A percentile compares a stretch with the other conserved stretches of the same genome.
phyloP scores from a whole-genome alignment of 768 basidiomycete genomes.

The Boletellus ananiceps region DNA sequence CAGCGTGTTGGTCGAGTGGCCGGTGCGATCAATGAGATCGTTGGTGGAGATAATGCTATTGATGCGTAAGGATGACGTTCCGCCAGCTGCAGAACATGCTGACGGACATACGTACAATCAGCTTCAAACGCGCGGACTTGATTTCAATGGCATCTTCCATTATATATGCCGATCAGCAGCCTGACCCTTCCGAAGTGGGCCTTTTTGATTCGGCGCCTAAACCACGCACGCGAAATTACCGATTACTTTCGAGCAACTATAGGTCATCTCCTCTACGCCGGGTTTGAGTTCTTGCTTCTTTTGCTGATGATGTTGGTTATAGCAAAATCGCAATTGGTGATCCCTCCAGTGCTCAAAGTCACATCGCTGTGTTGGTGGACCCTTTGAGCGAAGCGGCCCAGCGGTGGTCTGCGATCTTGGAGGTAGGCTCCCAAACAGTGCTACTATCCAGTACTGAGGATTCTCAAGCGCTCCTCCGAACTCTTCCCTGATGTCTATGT shows the following conservation, averaged over 20 bases:
- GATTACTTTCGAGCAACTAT: slow-evolving; percentile 51
- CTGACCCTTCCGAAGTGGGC: slow-evolving; percentile 68
- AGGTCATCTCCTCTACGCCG: slow-evolving; percentile 47
- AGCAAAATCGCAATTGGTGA: slow-evolving; percentile 73
- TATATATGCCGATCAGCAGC: slow-evolving; percentile 63
- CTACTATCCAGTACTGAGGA: not conserved
- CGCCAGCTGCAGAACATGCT: not conserved
- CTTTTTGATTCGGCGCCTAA: slow-evolving; percentile 62
- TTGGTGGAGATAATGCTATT: slow-evolving; percentile 33
- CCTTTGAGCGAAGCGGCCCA: slow-evolving; percentile 83
- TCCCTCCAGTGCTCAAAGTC: slow-evolving; percentile 58
- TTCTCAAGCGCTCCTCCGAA: slow-evolving; percentile 22
- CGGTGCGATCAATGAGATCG: slow-evolving; percentile 55
- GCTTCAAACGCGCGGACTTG: slow-evolving; percentile 52
- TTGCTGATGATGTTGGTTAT: slow-evolving; percentile 2
- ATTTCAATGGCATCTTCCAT: slow-evolving; percentile 67
- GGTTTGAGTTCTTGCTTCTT: not conserved
- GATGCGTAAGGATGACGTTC: slow-evolving; percentile 38
- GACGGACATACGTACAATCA: slow-evolving; percentile 25
- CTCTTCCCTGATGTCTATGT: slow-evolving; percentile 62
- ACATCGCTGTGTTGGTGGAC: slow-evolving; percentile 72
- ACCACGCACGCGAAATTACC: slow-evolving; percentile 59
- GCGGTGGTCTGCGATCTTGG: slow-evolving; percentile 76
- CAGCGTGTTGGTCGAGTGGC: slow-evolving; percentile 68
- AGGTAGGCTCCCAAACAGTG: slow-evolving; percentile 41